phyloP scores from a whole-genome alignment of 495 filamentous ascomycete species.

The Aspergillus cavernicola region DNA sequence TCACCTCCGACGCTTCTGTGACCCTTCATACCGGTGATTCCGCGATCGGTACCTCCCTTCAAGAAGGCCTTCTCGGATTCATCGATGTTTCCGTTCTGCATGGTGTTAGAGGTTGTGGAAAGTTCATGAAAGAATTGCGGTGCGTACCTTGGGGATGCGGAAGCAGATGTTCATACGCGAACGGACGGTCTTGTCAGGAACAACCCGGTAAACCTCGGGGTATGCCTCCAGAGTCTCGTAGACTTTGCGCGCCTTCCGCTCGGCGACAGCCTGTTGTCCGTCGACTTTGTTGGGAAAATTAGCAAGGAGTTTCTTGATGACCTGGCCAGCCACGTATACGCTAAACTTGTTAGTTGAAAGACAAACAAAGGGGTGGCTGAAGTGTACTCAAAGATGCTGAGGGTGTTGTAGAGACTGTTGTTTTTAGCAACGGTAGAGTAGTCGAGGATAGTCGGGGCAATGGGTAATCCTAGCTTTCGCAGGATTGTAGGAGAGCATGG shows the following conservation, averaged over 20 bases:
- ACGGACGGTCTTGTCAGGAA: constrained; percentile 67
- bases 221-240: constrained; percentile 73
- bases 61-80: constrained; percentile 76
- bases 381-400: constrained; percentile 78
- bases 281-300: constrained; percentile 28
- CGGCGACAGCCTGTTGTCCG: constrained; percentile 48
- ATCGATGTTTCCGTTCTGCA: constrained; percentile 45
- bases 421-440: constrained; percentile 81
- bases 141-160: constrained; percentile 53
- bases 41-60: constrained; percentile 58
- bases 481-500: constrained; percentile 61
- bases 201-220: constrained; percentile 64
- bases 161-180: constrained; percentile 94
- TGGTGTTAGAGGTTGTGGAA: not conserved
- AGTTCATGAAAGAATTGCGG: not conserved
- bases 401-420: constrained; percentile 89
- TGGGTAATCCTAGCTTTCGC: constrained; percentile 68
- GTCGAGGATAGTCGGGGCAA: constrained; percentile 68
- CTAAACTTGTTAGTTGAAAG: constrained; percentile 22
- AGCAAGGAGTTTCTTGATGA: constrained; percentile 63
- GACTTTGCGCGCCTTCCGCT: constrained; percentile 67
- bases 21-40: constrained; percentile 72
- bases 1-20: constrained; percentile 79
- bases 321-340: constrained; percentile 82
- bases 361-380: not conserved